phyloP scores from a whole-genome alignment of 1,284 basidiomycete species.

The Ganoderma boninense region DNA sequence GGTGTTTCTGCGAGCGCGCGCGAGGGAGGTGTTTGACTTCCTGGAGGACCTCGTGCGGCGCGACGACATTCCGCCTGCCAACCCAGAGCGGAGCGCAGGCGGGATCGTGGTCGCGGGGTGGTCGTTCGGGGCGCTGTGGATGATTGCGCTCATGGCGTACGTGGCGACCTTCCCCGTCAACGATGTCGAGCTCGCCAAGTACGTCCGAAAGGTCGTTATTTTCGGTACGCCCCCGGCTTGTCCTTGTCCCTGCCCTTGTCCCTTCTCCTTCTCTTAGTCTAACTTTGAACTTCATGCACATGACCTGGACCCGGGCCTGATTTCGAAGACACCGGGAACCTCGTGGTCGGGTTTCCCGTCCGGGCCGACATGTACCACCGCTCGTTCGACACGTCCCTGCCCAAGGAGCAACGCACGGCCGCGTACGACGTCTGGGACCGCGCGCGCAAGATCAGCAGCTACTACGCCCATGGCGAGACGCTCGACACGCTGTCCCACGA shows the following conservation, averaged over 20 bases:
- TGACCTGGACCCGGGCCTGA: too few species aligned
- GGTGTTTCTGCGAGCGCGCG: slow-evolving; percentile 19
- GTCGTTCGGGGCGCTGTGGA: slow-evolving; percentile 23
- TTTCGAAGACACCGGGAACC: not conserved
- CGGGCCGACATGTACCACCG: not conserved
- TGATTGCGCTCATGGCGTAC: slow-evolving; percentile 26
- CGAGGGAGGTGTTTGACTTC: slow-evolving; percentile 23
- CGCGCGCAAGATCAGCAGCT: not conserved
- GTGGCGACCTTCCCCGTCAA: slow-evolving; percentile 6
- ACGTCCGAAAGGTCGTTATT: slow-evolving; percentile 19
- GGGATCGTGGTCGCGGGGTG: slow-evolving; percentile 28
- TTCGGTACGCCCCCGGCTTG: slow-evolving; percentile 15
- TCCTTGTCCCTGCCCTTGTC: not conserved
- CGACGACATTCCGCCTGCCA: slow-evolving; percentile 9
- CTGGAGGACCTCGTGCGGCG: slow-evolving; percentile 20
- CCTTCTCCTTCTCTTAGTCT: too few species aligned
- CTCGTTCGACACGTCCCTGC: not conserved
- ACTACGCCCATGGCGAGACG: slow-evolving; percentile 37
- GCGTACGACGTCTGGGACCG: slow-evolving; percentile 1
- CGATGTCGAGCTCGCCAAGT: slow-evolving; percentile 16
- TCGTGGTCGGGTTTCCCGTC: not conserved
- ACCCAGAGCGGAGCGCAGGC: slow-evolving; percentile 8
- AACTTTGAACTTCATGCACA: too few species aligned
- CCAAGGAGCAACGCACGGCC: not conserved
- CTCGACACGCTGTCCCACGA: slow-evolving; percentile 17